These are phyloP conservation scores for Euphrasia confusa DNA, from an alignment of 257 asterid species.

Conservation along the genomic window DNA sequence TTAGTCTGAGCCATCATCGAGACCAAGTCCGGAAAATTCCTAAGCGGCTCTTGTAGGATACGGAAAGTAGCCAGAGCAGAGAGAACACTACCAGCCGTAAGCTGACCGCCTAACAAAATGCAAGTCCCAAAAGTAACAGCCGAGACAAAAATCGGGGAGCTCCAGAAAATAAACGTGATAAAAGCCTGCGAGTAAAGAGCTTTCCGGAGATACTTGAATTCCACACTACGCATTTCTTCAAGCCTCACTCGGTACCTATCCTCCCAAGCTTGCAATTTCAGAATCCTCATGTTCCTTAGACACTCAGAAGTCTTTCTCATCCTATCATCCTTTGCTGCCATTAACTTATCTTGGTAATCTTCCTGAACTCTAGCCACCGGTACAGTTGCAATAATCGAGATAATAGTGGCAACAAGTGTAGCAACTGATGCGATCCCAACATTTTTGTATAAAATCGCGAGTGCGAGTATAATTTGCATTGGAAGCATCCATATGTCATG, in stretches of 20 bases:
- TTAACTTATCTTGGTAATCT: slow-evolving; percentile 63
- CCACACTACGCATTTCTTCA: slow-evolving; percentile 71
- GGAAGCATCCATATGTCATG: slow-evolving; percentile 81
- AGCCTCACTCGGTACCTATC: slow-evolving; percentile 55
- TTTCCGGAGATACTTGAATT: slow-evolving; percentile 58
- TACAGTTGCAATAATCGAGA: slow-evolving; percentile 60
- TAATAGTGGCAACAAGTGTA: slow-evolving; percentile 58
- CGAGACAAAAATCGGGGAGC: slow-evolving; percentile 73
- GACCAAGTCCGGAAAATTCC: slow-evolving; percentile 72
- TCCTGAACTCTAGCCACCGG: slow-evolving; percentile 65
- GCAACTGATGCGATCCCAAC: slow-evolving; percentile 71
- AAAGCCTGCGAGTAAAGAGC: slow-evolving; percentile 74
- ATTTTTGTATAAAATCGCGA: slow-evolving; percentile 63
- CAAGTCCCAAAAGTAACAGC: slow-evolving; percentile 67
- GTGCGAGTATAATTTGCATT: slow-evolving; percentile 64
- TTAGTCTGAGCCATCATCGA: slow-evolving; percentile 88
- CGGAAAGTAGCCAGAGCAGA: slow-evolving; percentile 77
- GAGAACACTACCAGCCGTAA: slow-evolving; percentile 72
- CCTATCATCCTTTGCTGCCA: slow-evolving; percentile 75
- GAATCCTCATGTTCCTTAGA: slow-evolving; percentile 69
- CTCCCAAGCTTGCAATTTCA: slow-evolving; percentile 80
- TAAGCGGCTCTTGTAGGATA: slow-evolving; percentile 67
- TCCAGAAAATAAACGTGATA: slow-evolving; percentile 69
- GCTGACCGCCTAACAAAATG: slow-evolving; percentile 66
- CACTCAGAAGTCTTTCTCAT: slow-evolving; percentile 78